Conservation (phyloP, 1,284 basidiomycete genomes). For the Cutaneotrichosporon sp. region DNA sequence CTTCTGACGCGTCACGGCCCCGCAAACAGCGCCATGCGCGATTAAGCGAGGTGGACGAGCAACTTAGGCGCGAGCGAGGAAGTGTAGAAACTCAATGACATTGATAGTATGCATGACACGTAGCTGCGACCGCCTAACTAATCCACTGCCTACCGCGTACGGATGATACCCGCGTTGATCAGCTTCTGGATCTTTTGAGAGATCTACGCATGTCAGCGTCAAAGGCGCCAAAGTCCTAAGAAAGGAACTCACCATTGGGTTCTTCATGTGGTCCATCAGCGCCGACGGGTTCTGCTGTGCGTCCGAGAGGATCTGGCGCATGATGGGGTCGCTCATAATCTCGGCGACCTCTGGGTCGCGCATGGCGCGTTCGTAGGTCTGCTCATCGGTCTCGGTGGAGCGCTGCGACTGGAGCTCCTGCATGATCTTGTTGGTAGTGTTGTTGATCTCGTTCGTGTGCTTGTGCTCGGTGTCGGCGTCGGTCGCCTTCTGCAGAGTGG, state of each 20-base stretch:
- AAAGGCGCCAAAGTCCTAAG: background rate
- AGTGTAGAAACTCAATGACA: background rate
- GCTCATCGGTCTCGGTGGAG: slow-evolving; percentile 82
- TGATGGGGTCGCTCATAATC: slow-evolving; percentile 55
- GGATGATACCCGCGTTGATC: slow-evolving; percentile 86
- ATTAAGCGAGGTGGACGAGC: no score
- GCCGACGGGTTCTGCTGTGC: slow-evolving; percentile 85
- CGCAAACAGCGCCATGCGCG: no score
- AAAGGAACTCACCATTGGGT: slow-evolving; percentile 54
- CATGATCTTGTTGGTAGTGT: slow-evolving; percentile 72
- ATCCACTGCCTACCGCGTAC: slow-evolving; percentile 28
- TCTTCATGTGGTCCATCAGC: slow-evolving; percentile 96
- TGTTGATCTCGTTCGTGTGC: slow-evolving; percentile 72
- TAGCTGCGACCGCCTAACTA: background rate
- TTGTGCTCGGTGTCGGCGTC: slow-evolving; percentile 71
- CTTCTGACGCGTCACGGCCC: no score
- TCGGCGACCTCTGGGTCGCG: slow-evolving; percentile 89
- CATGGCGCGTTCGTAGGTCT: slow-evolving; percentile 91
- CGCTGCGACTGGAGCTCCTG: slow-evolving; percentile 75
- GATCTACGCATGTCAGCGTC: slow-evolving; percentile 5
- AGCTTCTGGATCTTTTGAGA: slow-evolving; percentile 62
- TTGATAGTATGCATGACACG: background rate
- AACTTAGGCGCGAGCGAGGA: no score
- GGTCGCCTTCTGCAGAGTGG: slow-evolving; percentile 66
- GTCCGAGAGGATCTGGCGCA: slow-evolving; percentile 92